Evolutionary conservation across 2,329 filamentous ascomycete genomes (phyloP), one percentile per base, ranked within the genome.

Genomic region (Pseudogymnoascus sp.): DNA sequence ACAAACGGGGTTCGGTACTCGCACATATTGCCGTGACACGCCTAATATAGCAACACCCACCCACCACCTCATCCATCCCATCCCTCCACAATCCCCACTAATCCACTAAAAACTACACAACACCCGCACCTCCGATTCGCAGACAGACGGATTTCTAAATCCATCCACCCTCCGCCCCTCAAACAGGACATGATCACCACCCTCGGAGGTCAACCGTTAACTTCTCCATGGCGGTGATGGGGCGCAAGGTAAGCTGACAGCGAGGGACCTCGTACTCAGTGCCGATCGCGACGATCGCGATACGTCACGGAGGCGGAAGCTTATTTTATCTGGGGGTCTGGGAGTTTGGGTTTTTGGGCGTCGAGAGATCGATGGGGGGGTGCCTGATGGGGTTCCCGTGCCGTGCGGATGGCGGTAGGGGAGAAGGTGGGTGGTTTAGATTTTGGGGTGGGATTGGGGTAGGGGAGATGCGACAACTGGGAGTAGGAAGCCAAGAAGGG

Each of bases 241-340:
- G 7, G 26, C 26, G 26, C 26, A 9, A 39, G 10, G 37, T 18
- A 6, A 10, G 19, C 18, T 45, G 38, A 45, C 38, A 45, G 38
- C 38, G 5, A 13, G 2, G 2, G 2, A 45, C 12, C 38, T 45
- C 38, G 38, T 45, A 48, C 21, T 48, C 39, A 23, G 5, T 10
- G 39, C 12, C 12, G 39, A 45, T 26, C 39, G 21, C 39, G 39
- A 8, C 39, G 39, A 28, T 48, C 39, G 39, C 39, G 21, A 21
- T 48, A 48, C 39, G 21, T 48, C 39, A 48, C 39, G 39, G 39
- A 28, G 39, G 39, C 39, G 39, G 39, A 48, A 48, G 39, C 39
- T 48, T 48, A 48, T 48, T 48, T 26, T 48, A n/a, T 9, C 21
- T 26, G 12, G 21, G 5, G 37, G n/a, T 35, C 2, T 23, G 38